Base-by-base conservation (phyloP, 2,329 filamentous ascomycete species). In the Diaporthe sp. region DNA sequence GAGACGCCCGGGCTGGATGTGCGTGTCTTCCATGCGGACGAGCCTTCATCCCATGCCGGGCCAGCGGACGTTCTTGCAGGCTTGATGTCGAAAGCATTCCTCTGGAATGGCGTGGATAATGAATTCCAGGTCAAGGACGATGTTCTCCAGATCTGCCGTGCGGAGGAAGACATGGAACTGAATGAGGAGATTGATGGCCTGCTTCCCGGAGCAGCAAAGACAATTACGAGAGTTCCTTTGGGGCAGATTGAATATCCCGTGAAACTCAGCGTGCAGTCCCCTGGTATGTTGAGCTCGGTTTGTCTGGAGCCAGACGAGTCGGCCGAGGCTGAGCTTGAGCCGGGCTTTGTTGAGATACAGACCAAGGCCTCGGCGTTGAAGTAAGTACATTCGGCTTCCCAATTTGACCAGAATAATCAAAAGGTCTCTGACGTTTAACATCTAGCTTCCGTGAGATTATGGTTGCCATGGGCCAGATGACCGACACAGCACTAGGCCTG, bases 211-310 rank as follows among this genome's bases (percentile, higher is more conserved):
- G 17, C 30, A 10, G 17, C 1, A 25, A 50, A 17, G 19, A 38
- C 1, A 35, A 67, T 38, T 4, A 38, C 54, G 30, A n/a, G 6
- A 4, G n/a, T 25, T 9, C 30, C 30, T 17, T 58, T 58, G 54
- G 30, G 54, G 10, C 30, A 42, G 17, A 38, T 52, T 1, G 19
- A 50, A 10, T 47, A 57, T n/a, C 38, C 52, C 6, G 52, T 71
- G 17, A 71, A 42, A 54, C 54, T 71, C 25, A 50, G n/a, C 1
- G 38, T 71, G 6, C 38, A 57, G 15, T 22, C 25, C 4, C 68
- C 74, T 10, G 74, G 74, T 6, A 67, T 76, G 50, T 30, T 76
- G 38, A 71, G 71, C 57, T 70, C 60, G 5, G 69, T 75, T 13
- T 38, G 45, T 28, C 73, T 76, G 42, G 40, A 58, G 40, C 55